phyloP scores from a whole-genome alignment of 306 rosid genomes.

The Urtica urens region DNA sequence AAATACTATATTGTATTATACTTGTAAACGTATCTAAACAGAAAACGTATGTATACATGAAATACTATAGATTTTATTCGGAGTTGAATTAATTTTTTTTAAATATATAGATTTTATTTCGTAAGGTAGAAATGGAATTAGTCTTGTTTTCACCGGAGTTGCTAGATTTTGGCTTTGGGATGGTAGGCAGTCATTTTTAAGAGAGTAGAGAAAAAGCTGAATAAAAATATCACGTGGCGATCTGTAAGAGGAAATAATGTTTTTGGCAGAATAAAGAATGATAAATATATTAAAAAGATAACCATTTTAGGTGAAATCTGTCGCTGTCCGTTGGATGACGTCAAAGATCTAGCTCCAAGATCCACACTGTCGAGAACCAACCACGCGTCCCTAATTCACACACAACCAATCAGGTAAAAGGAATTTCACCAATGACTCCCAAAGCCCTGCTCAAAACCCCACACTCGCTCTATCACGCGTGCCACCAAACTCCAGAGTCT shows the following conservation, averaged over 20 bases:
- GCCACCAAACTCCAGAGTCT: no score
- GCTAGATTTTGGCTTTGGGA: no score
- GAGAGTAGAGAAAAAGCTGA: background rate
- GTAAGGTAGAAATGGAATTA: no score
- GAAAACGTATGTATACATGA: no score
- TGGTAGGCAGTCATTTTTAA: background rate
- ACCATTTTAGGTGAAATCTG: background rate
- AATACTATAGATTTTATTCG: no score
- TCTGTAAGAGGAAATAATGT: background rate
- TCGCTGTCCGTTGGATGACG: constrained; percentile 1
- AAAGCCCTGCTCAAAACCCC: background rate
- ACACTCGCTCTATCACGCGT: rapidly evolving
- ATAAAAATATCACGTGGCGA: background rate
- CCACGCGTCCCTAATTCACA: constrained; percentile 22
- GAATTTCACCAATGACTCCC: background rate
- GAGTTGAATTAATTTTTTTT: no score
- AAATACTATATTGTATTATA: no score
- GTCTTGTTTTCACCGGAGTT: no score
- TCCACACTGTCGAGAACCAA: constrained; percentile 13
- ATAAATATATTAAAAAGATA: no score
- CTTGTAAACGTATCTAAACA: no score
- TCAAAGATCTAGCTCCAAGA: constrained; percentile 24
- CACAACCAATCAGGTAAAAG: background rate
- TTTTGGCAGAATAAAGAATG: background rate
- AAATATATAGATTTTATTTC: no score